These are phyloP conservation scores for Typha latifolia DNA, from an alignment of 176 grass and related monocot species.

Conservation along the genomic window DNA sequence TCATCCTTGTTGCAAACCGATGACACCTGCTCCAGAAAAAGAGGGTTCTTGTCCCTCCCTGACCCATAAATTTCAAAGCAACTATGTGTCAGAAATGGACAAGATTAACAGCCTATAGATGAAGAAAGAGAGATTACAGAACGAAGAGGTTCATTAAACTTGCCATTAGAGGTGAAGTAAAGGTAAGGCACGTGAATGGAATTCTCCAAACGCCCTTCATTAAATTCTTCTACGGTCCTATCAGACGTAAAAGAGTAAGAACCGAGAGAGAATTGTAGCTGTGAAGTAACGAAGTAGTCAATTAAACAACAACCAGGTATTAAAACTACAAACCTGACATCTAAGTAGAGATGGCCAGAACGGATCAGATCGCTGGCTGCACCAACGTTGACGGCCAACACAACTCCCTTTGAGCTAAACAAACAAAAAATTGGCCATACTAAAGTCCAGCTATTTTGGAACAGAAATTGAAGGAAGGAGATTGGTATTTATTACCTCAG, in stretches of 20 bases:
- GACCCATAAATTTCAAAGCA: not conserved
- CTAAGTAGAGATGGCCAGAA: slow-evolving; percentile 46
- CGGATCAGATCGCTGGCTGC: slow-evolving; percentile 27
- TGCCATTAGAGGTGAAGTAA: slow-evolving; percentile 52
- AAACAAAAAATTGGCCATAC: not conserved
- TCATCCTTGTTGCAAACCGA: slow-evolving; percentile 46
- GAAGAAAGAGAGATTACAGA: not conserved
- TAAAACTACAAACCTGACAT: slow-evolving; percentile 38
- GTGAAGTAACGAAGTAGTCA: not conserved
- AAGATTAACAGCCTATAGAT: not conserved
- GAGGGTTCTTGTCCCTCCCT: slow-evolving; percentile 61
- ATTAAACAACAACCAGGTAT: too few relatives aligned
- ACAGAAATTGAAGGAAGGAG: not conserved
- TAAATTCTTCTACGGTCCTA: slow-evolving; percentile 70
- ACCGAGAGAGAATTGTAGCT: not conserved
- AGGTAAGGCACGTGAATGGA: slow-evolving; percentile 56
- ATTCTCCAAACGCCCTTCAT: slow-evolving; percentile 32
- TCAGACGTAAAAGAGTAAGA: not conserved
- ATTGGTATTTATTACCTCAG: too few relatives aligned
- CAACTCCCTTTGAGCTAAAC: not conserved
- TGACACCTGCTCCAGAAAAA: slow-evolving; percentile 49
- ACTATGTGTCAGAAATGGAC: not conserved
- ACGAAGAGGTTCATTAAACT: slow-evolving; percentile 1
- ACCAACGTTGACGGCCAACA: slow-evolving; percentile 28
- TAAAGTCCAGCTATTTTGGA: not conserved